Evolutionary conservation across 768 basidiomycete species (phyloP), one percentile per base, ranked within the genome.

Genomic region (Peribolospora baueri): DNA sequence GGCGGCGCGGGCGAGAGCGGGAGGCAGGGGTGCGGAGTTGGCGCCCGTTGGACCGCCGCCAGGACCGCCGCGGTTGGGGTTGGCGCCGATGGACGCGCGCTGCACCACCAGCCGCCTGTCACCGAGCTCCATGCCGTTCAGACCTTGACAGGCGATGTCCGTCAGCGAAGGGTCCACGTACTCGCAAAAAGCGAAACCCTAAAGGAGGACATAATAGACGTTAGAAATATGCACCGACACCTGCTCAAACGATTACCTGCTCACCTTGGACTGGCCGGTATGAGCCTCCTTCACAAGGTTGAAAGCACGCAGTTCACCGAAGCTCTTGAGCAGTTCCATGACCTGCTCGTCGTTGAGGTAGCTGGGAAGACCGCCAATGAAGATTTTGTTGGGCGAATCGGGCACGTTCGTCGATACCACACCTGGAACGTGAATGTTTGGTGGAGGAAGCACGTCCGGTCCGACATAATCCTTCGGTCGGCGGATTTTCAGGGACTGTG

Each of bases 141-240:
- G 75, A 62, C 86, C 84, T 67, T 85, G 82, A 63, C 91, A 93
- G 50, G 93, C 93, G 61, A 93, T 78, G 61, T 97, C 93, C 57
- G 93, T 98, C 56, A 88, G 80, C 51, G 67, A 68, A 11, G 77
- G 70, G 65, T 98, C 93, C 58, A 84, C 80, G 68, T 97, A 98
- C 74, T 98, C 93, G 71, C 88, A 91, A 74, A 98, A 97, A 3
- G 93, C 93, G 68, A 93, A 98, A 62, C 93, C 93, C 91, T 95
- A 62, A 3, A 42, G 5, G 9, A 38, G 49, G n/a, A 25, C 2
- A 14, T 4, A n/a, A 7, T 11, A 41, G 10, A 8, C 51, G 46
- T 38, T 45, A 7, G 14, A 54, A n/a, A 47, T 2, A 38, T 10
- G 7, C 11, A 25, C 48, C 48, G 11, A 9, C 40, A 47, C 14